Evolutionary conservation across 768 basidiomycete genomes (phyloP).

Genomic region (Russula brevipes): DNA sequence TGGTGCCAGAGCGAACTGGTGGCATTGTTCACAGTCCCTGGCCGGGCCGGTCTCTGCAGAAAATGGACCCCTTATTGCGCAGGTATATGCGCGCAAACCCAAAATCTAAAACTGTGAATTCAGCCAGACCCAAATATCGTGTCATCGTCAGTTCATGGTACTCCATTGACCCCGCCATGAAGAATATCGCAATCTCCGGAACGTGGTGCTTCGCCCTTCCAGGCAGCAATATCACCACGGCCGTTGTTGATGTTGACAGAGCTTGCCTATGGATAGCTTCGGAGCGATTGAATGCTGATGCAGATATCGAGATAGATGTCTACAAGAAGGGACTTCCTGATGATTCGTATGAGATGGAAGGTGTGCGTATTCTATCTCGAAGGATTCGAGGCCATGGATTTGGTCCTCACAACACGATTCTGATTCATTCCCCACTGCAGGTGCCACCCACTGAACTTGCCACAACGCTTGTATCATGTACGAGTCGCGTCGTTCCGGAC

Average conservation of each 20-base stretch:
- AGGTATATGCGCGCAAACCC: too few relatives aligned
- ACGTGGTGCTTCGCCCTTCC: constrained; percentile 12
- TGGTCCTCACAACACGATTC: background rate
- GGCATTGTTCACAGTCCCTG: constrained; percentile 9
- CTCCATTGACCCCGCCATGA: constrained; percentile 1
- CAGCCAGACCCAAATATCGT: background rate
- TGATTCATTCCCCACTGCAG: constrained; percentile 5
- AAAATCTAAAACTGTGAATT: background rate
- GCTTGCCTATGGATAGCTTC: constrained; percentile 22
- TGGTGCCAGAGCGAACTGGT: constrained; percentile 10
- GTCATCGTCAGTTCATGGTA: background rate
- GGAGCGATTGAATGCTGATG: constrained; percentile 22
- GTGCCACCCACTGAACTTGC: constrained; percentile 2
- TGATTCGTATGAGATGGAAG: background rate
- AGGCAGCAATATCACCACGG: constrained; percentile 10
- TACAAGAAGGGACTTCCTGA: background rate
- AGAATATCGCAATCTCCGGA: constrained; percentile 14
- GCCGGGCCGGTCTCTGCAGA: background rate
- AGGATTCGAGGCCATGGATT: background rate
- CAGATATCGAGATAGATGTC: constrained; percentile 23
- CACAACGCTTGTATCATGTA: constrained; percentile 19
- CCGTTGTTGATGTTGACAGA: constrained; percentile 17
- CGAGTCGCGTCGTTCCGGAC: constrained; percentile 10
- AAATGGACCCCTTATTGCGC: too few relatives aligned
- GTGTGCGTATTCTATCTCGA: background rate